Conservation (phyloP, 352 stramenopile genomes). For the Pythium vanterpoolii region DNA sequence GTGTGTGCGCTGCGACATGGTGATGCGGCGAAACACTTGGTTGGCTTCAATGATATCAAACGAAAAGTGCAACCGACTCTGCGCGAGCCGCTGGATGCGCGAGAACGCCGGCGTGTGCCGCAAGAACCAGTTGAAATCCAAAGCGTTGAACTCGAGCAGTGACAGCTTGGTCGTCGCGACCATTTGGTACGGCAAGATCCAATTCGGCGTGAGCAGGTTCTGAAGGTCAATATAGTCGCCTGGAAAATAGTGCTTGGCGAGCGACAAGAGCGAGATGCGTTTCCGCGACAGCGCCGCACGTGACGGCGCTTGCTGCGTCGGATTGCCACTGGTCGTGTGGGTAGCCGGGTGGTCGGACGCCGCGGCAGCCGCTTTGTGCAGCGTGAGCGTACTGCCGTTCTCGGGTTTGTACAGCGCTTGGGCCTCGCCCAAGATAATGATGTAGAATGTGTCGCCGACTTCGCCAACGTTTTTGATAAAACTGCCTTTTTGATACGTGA, state of each 20-base stretch:
- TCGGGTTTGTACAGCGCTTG: constrained; percentile 49
- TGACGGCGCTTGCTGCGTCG: constrained; percentile 3
- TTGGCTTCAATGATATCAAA: constrained; percentile 82
- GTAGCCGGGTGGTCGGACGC: no score
- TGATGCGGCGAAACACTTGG: constrained; percentile 78
- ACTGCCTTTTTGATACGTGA: constrained; percentile 58
- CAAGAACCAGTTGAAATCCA: constrained; percentile 87
- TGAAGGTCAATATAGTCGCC: constrained; percentile 90
- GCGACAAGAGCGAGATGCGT: constrained; percentile 55
- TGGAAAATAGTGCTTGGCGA: constrained; percentile 74
- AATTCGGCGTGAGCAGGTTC: constrained; percentile 71
- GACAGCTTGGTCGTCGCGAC: constrained; percentile 64
- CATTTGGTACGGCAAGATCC: constrained; percentile 60
- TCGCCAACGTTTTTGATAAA: constrained; percentile 51
- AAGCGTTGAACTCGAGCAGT: constrained; percentile 72
- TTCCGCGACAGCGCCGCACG: constrained; percentile 35
- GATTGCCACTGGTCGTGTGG: background rate
- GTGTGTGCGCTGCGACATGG: constrained; percentile 76
- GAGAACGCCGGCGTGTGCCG: constrained; percentile 61
- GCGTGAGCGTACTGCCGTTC: constrained; percentile 7
- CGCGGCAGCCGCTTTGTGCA: background rate
- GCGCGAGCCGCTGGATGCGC: constrained; percentile 67
- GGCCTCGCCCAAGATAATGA: constrained; percentile 78
- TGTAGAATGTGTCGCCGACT: constrained; percentile 67
- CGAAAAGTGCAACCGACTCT: constrained; percentile 75